phyloP scores from a whole-genome alignment of 1,139 yeast genomes.

The Yamadazyma dendronema region DNA sequence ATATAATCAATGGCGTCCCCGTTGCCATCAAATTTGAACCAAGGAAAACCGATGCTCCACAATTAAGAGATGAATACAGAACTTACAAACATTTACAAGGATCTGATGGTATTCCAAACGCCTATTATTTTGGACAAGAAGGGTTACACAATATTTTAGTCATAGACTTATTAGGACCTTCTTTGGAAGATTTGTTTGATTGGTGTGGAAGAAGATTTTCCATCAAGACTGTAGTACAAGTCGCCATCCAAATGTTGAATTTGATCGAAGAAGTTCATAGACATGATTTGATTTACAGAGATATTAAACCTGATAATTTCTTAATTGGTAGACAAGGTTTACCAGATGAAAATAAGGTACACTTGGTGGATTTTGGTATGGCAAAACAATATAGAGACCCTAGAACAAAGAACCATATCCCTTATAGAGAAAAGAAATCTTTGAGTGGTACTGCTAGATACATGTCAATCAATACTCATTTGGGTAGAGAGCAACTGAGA shows the following conservation, averaged over 20 bases:
- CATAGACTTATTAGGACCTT: conserved; percentile 91
- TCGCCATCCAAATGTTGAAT: conserved; percentile 88
- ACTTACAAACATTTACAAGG: conserved; percentile 88
- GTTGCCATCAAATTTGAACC: conserved; percentile 85
- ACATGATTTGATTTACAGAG: conserved; percentile 87
- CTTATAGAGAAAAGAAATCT: conserved; percentile 92
- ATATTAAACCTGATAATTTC: conserved; percentile 94
- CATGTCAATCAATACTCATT: conserved; percentile 95
- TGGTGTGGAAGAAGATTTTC: conserved; percentile 95
- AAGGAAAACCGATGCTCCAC: conserved; percentile 96
- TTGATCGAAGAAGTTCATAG: conserved; percentile 87
- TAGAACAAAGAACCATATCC: conserved; percentile 90
- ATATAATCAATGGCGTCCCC: conserved; percentile 68
- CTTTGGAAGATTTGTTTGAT: conserved; percentile 92
- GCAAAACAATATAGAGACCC: conserved; percentile 97
- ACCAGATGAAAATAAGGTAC: conserved; percentile 51
- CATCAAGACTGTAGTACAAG: conserved; percentile 84
- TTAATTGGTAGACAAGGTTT: conserved; percentile 72
- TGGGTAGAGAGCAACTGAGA: conserved; percentile 94
- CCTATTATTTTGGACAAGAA: conserved; percentile 96
- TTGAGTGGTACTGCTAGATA: conserved; percentile 96
- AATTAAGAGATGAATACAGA: conserved; percentile 90
- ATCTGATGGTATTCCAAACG: conserved; percentile 82
- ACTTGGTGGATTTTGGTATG: conserved; percentile 90
- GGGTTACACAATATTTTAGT: conserved; percentile 93